Evolutionary conservation across 306 rosid genomes (phyloP), one percentile per base, ranked within the genome.

Genomic region (Quillaja saponaria): DNA sequence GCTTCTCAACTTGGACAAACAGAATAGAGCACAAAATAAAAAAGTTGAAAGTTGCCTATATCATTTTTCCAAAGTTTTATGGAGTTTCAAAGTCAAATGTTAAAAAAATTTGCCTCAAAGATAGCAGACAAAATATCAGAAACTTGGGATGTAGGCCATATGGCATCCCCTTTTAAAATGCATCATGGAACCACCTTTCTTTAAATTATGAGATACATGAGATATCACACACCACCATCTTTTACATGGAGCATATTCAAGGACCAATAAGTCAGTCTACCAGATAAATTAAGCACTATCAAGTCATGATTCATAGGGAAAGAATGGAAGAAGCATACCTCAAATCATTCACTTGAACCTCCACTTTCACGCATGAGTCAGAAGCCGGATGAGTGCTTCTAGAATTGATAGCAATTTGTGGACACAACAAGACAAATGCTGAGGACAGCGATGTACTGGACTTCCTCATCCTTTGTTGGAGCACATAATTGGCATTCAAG

Each of bases 391-490:
- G 76, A 10, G 48, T 67, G 73, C 78, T 78, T 68, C 67, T 67
- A 51, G 69, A 76, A 45, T 91, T 80, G 44, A 54, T 69, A 14
- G 90, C 87, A 58, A 92, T 72, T 78, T 84, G 89, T 0, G 95
- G 94, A 61, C 99, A 92, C 73, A 86, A 74, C 64, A 57, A n/a
- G 56, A 89, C 34, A 79, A 92, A 92, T 34, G 96, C 87, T 42
- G 95, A 76, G 6, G 87, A 78, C 47, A 92, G 66, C 10, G 99
- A 86, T 34, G 89, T 92, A 68, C 71, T 67, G 25, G 87, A 77
- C 74, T 72, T 85, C 69, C 68, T 89, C 90, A 92, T 86, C 73
- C 76, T 82, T 56, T 65, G 77, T 51, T 78, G 90, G 67, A 92
- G 87, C 55, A 74, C 41, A 54, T 0, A 10, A 63, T 81, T 76